These are phyloP conservation scores for cucumber (Cucumis sativus) DNA, from an alignment of 306 rosid species.

Conservation along the genomic window DNA sequence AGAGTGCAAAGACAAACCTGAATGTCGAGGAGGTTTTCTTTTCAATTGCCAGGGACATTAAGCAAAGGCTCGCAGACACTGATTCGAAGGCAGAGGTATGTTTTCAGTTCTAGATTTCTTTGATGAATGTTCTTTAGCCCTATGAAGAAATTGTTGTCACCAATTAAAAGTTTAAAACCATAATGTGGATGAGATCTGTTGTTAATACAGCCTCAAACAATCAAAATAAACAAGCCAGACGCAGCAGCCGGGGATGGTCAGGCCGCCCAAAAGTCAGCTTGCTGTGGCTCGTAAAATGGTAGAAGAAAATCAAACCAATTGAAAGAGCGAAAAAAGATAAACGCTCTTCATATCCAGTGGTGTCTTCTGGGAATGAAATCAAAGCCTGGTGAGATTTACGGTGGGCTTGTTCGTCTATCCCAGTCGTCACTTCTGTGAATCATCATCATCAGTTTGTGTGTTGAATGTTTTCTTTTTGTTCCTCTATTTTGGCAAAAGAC, in stretches of 20 bases:
- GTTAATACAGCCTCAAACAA: slow-evolving; percentile 44
- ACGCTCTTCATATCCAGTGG: not conserved
- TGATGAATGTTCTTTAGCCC: not conserved
- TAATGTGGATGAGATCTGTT: not conserved
- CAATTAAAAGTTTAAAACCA: not conserved
- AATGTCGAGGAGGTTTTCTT: slow-evolving; percentile 89
- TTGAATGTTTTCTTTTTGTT: slow-evolving; percentile 12
- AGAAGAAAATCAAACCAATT: slow-evolving; percentile 1
- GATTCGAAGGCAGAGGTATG: slow-evolving; percentile 31
- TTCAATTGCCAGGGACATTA: slow-evolving; percentile 68
- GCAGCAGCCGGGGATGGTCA: slow-evolving; percentile 29
- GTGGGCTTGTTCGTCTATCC: slow-evolving; percentile 1
- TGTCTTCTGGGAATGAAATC: not conserved
- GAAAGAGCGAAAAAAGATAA: slow-evolving; percentile 3
- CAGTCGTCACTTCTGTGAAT: not conserved
- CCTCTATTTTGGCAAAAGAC: slow-evolving; percentile 10
- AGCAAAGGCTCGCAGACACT: slow-evolving; percentile 72
- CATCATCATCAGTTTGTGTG: not conserved
- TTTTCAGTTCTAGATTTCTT: not conserved
- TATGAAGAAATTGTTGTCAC: not conserved
- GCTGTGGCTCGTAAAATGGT: slow-evolving; percentile 46
- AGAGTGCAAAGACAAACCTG: slow-evolving; percentile 90
- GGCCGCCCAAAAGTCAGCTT: slow-evolving; percentile 47
- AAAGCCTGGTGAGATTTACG: not conserved
- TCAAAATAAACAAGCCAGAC: slow-evolving; percentile 53